Percentiles rank a stretch among this genome's conserved stretches.
These are phyloP conservation scores for Coniella vitis DNA, from an alignment of 2,329 filamentous ascomycete genomes.

Conservation along the genomic window DNA sequence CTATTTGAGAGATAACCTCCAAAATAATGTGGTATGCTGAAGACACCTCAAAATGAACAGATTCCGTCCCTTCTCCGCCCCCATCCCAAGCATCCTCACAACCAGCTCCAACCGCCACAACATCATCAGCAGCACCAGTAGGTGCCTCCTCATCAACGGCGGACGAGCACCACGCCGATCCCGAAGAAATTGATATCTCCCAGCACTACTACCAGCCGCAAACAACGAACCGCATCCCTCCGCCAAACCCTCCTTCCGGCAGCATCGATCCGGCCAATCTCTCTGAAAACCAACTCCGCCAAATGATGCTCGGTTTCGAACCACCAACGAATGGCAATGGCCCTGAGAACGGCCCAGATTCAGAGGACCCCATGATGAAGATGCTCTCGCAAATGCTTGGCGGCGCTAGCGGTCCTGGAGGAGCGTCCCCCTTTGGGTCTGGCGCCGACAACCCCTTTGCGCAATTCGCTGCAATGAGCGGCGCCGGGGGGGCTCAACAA, in stretches of 20 bases:
- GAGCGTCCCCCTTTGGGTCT: slow-evolving; percentile 23
- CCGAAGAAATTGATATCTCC: slow-evolving; percentile 75
- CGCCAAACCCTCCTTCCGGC: slow-evolving; percentile 4
- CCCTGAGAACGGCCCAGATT: slow-evolving; percentile 2
- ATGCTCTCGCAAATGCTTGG: slow-evolving; percentile 70
- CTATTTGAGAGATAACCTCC: background rate
- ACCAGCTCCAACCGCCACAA: slow-evolving; percentile 30
- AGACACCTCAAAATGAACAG: background rate
- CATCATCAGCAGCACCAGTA: slow-evolving; percentile 22
- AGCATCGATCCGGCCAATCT: slow-evolving; percentile 29
- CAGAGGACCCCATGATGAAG: slow-evolving; percentile 62
- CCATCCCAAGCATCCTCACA: slow-evolving; percentile 25
- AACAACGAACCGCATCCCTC: slow-evolving; percentile 32
- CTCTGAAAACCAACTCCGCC: slow-evolving; percentile 55
- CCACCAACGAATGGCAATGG: slow-evolving; percentile 20
- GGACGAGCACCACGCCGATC: slow-evolving; percentile 46
- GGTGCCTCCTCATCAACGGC: slow-evolving; percentile 26
- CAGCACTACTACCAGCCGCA: slow-evolving; percentile 60
- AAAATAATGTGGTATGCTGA: background rate
- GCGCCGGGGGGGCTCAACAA: slow-evolving; percentile 19
- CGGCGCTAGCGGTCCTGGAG: slow-evolving; percentile 26
- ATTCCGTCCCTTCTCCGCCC: slow-evolving; percentile 9
- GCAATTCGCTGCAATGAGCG: slow-evolving; percentile 35
- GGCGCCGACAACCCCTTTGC: slow-evolving; percentile 25
- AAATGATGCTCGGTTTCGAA: slow-evolving; percentile 57